Base-by-base conservation (phyloP, 2,329 filamentous ascomycete genomes). In the Hypomyces rosellus region DNA sequence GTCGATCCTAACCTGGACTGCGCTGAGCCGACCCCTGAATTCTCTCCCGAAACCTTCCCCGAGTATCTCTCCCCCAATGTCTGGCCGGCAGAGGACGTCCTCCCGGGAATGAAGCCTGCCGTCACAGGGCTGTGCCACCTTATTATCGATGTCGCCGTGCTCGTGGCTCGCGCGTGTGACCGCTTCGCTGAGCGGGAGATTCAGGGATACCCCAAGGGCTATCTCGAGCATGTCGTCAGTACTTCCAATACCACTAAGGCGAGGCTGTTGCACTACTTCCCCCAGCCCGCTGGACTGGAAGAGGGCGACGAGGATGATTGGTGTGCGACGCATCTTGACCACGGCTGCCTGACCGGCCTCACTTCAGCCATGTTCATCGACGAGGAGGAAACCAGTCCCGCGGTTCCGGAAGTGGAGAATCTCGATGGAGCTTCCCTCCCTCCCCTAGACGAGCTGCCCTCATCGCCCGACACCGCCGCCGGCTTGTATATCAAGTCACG, bases 301-400 rank as follows among this genome's bases (percentile, higher is more conserved):
- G 67, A 68, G 38, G 68, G 65, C 34, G 73, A 74, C 48, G 85
- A 89, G 54, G 91, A 96, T 67, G 88, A 95, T 70, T 99, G 93
- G 93, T 99, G 92, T 67, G 88, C 90, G 3, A 89, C 86, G 1
- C 88, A 93, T 65, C 74, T 93, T 50, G 92, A 97, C 67, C 90
- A 96, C 61, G 90, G 93, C 40, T 97, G 92, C 65, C 77, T 99
- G 33, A 99, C 93, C 0, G 92, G 91, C 13, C 76, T 99, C 34
- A 99, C 93, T 0, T 92, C 87, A 2, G 91, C 92, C 58, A 96
- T 97, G 90, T 97, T 95, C 67, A 78, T 97, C 55, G 89, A 97
- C 63, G 92, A 97, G 70, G 69, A 67, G 34, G 64, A 66, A 53
- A 59, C 72, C 55, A 55, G 60, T 52, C 60, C 71, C 37, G 57